Percentiles rank a stretch among this genome's conserved stretches.
phyloP scores from a whole-genome alignment of 192 early-diverging fungal genomes.

The Linderina pennispora region DNA sequence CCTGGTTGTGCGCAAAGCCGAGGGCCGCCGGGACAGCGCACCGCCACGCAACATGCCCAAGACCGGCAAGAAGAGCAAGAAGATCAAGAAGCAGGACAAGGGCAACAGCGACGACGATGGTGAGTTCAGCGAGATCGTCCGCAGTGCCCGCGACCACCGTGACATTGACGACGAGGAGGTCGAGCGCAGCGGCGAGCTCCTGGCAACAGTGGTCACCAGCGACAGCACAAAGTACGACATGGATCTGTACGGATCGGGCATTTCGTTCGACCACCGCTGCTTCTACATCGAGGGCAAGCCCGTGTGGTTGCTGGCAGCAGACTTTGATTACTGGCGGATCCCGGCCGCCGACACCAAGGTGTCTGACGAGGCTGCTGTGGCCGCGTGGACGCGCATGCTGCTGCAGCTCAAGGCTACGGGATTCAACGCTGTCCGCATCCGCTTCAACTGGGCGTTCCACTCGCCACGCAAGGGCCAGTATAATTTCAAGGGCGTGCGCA shows the following conservation, averaged over 20 bases:
- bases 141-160: slow-evolving; percentile 24
- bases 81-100: slow-evolving; percentile 2
- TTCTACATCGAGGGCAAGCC: slow-evolving; percentile 64
- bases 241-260: slow-evolving; percentile 27
- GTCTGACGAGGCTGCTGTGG: slow-evolving; percentile 1
- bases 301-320: slow-evolving; percentile 60
- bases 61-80: neutral
- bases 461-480: slow-evolving; percentile 69
- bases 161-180: slow-evolving; percentile 29
- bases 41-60: too few species aligned
- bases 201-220: slow-evolving; percentile 20
- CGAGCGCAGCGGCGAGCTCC: slow-evolving; percentile 31
- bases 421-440: slow-evolving; percentile 76
- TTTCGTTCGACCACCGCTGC: slow-evolving; percentile 55
- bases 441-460: slow-evolving; percentile 88
- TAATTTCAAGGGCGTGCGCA: slow-evolving; percentile 64
- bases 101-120: slow-evolving; percentile 8
- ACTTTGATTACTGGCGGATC: slow-evolving; percentile 87
- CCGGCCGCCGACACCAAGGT: slow-evolving; percentile 40
- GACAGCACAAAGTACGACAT: slow-evolving; percentile 35
- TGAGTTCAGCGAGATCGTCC: slow-evolving; percentile 31
- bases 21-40: neutral
- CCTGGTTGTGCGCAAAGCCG: slow-evolving; percentile 11
- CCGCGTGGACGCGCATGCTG: slow-evolving; percentile 60
- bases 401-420: slow-evolving; percentile 66